Conservation (phyloP, 139 green algal genomes). For the Coccomyxa sp. region DNA sequence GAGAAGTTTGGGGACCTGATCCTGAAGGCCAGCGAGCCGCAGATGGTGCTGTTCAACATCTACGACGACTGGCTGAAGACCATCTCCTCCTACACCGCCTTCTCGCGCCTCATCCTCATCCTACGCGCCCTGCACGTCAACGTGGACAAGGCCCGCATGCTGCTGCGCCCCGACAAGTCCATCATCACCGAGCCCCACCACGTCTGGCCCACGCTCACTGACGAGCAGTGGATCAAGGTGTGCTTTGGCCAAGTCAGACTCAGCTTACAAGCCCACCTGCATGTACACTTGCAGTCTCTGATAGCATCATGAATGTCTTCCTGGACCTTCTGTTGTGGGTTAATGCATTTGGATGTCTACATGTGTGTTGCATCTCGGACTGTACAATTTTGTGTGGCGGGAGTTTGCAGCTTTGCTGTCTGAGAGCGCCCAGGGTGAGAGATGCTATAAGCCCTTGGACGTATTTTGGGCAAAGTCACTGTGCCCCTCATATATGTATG, state of each 20-base stretch:
- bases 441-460: neutral
- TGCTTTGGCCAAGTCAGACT: too few species aligned
- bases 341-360: too few species aligned
- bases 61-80: slow-evolving; percentile 99
- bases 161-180: slow-evolving; percentile 92
- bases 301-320: too few species aligned
- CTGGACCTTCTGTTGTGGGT: too few species aligned
- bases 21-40: slow-evolving; percentile 91
- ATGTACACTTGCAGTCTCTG: too few species aligned
- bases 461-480: too few species aligned
- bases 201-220: slow-evolving; percentile 95
- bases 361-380: too few species aligned
- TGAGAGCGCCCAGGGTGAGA: neutral
- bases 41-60: slow-evolving; percentile 99
- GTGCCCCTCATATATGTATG: too few species aligned
- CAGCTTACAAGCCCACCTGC: too few species aligned
- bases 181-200: slow-evolving; percentile 97
- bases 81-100: slow-evolving; percentile 97
- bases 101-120: slow-evolving; percentile 97
- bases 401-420: neutral
- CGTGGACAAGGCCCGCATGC: slow-evolving; percentile 97
- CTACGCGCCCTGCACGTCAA: slow-evolving; percentile 97
- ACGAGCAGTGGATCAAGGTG: slow-evolving; percentile 99
- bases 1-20: slow-evolving; percentile 99
- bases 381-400: neutral